Evolutionary conservation across 176 grass and related monocot genomes (phyloP), one percentile per base, ranked within the genome.

Genomic region (Musa acuminata): DNA sequence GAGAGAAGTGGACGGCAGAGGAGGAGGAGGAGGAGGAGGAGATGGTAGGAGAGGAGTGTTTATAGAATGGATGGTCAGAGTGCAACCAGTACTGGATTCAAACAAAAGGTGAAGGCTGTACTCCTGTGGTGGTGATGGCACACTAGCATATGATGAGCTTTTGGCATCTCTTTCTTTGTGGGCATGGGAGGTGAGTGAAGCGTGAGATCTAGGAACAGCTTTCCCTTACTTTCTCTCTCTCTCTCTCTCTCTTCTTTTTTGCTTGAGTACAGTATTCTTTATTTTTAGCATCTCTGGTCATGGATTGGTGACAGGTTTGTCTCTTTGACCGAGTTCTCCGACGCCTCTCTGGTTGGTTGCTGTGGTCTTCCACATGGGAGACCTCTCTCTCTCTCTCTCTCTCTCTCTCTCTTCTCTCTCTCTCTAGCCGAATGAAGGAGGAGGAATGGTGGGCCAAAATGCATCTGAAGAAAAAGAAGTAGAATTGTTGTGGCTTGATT

Each of bases 241-340:
- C 8, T 14, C 24, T 20, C 11, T 69, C 1, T 16, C 27, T 29
- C 27, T 3, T 35, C 29, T 35, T 35, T 35, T 35, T 35, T 4
- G 23, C 29, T 3, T 35, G 29, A 35, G 29, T 35, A 35, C 29
- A 35, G 29, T 35, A 5, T 35, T 70, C 11, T 9, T n/a, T 62
- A 8, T 8, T 8, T 20, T 8, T 63, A 21, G 60, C n/a, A 65
- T 73, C 2, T n/a, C 75, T 69, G 64, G 67, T 49, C 64, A 29
- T 71, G 73, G 43, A 24, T 14, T 21, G 63, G 81, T 81, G 83
- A 77, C 80, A 86, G 83, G 87, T 91, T 88, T 35, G 85, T 90
- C 80, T 73, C 81, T 96, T 96, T 91, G 88, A 96, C 92, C 64
- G 81, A 51, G 62, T 85, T 74, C 78, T 72, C 57, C 26, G 19